Evolutionary conservation across 2,329 filamentous ascomycete species (phyloP), one percentile per base, ranked within the genome.

Genomic region (Ascochyta koolunga): DNA sequence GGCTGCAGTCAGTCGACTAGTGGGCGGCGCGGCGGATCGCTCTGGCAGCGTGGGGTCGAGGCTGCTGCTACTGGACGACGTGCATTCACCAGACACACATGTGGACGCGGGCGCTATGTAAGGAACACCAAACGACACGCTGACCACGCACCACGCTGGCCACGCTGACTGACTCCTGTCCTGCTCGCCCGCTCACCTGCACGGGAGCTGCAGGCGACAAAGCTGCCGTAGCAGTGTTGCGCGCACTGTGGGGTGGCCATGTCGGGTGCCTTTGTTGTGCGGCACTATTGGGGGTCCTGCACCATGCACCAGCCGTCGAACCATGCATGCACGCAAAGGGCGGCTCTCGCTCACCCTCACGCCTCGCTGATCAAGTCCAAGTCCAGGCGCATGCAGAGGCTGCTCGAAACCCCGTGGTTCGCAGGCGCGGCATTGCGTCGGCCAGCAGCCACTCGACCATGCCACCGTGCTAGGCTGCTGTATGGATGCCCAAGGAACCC

Each of bases 81-180:
- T 46, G 40, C 45, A 33, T 45, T 54, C 51, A 50, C 45, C 45
- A 48, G 29, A 22, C 31, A 49, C 45, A 54, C 51, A 37, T 44
- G 51, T 45, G 45, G 45, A 41, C 33, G 50, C 50, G 37, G 44
- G 38, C 45, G 51, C 51, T 54, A 54, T 54, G 51, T 54, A 54
- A 18, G 35, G 35, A 45, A 42, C 44, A 33, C 27, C 44, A 39
- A 39, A 39, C 44, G 37, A 44, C 40, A 38, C 46, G 46, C 36
- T 45, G 24, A 29, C 32, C 31, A 39, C 38, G 38, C 38, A 41
- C 7, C n/a, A 16, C 33, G 44, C 50, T 53, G 11, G 15, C 10
- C 27, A 29, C 27, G 27, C 27, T 11, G 27, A 29, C 27, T 29
- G 50, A 46, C 50, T 46, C 31, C 27, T 40, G 41, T 35, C 44